These are phyloP conservation scores for Fusarium sp. DNA, from an alignment of 2,329 filamentous ascomycete species.

Conservation along the genomic window DNA sequence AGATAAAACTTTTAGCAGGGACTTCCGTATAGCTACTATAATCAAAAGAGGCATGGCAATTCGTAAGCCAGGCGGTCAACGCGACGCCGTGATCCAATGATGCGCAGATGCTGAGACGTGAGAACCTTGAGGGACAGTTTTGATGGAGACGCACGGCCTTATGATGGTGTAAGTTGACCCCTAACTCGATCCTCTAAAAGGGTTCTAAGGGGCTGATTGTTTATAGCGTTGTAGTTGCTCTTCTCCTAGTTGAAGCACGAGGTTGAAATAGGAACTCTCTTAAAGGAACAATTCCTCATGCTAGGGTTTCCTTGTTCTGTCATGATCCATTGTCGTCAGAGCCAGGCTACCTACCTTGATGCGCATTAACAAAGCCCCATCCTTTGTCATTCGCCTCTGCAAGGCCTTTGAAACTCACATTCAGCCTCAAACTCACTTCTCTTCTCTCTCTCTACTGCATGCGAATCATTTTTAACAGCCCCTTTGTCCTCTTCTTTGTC, in stretches of 20 bases:
- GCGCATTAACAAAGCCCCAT: constrained; percentile 8
- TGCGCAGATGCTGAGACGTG: constrained; percentile 21
- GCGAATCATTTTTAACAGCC: neutral
- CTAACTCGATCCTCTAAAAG: constrained; percentile 3
- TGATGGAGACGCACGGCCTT: constrained; percentile 21
- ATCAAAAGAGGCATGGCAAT: neutral
- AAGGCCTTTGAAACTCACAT: neutral
- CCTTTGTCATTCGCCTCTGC: neutral
- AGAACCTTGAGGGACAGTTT: constrained; percentile 43
- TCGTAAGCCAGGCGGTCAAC: constrained; percentile 33
- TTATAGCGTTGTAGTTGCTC: neutral
- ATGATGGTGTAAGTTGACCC: constrained; percentile 25
- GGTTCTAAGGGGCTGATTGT: neutral
- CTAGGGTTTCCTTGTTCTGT: neutral
- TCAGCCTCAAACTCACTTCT: neutral
- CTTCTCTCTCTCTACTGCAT: neutral
- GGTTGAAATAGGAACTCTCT: neutral
- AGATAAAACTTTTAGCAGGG: too few relatives aligned
- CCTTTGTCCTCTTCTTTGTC: constrained; percentile 3
- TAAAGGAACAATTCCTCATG: constrained; percentile 4
- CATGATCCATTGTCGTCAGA: neutral
- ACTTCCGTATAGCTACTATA: constrained; percentile 1
- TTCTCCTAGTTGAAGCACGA: neutral
- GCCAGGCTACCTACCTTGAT: neutral
- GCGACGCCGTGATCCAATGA: constrained; percentile 32